Evolutionary conservation across 768 basidiomycete species (phyloP).

Genomic region (Lactarius tabidus): DNA sequence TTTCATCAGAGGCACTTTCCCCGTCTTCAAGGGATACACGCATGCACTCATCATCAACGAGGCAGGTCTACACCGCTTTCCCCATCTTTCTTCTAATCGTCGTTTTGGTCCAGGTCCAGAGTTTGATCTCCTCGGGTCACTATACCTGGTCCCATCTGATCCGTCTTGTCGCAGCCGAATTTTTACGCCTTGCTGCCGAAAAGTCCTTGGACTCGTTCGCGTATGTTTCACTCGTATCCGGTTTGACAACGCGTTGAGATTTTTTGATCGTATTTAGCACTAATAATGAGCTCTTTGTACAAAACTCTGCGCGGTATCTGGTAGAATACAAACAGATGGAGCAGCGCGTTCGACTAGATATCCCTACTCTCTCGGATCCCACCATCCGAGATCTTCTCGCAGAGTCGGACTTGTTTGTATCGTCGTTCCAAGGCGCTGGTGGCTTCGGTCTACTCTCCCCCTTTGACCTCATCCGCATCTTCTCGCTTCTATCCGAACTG

Average conservation of each 20-base stretch:
- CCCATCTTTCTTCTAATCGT: neutral
- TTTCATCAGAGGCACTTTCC: constrained; percentile 68
- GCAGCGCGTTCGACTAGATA: constrained; percentile 70
- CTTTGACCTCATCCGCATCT: constrained; percentile 69
- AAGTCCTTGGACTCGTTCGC: constrained; percentile 64
- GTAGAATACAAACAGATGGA: constrained; percentile 79
- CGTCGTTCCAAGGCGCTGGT: constrained; percentile 69
- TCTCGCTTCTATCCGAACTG: constrained; percentile 68
- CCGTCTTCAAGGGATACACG: constrained; percentile 80
- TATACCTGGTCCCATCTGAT: constrained; percentile 67
- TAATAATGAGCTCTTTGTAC: constrained; percentile 67
- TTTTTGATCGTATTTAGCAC: constrained; percentile 40
- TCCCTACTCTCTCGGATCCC: constrained; percentile 75
- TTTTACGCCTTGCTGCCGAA: constrained; percentile 60
- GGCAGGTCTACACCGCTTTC: constrained; percentile 39
- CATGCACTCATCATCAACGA: constrained; percentile 84
- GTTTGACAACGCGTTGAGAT: constrained; percentile 2
- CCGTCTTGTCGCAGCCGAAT: constrained; percentile 56
- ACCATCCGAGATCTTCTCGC: constrained; percentile 72
- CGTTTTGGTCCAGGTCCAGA: constrained; percentile 53
- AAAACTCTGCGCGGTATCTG: constrained; percentile 66
- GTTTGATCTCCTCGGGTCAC: constrained; percentile 61
- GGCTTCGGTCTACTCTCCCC: constrained; percentile 79
- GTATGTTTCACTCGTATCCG: constrained; percentile 42
- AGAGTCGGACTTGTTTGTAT: constrained; percentile 80